A percentile compares a stretch with the other conserved stretches of the same genome.
phyloP scores from a whole-genome alignment of 2,329 filamentous ascomycete genomes.

The Botrytis hyacinthi region DNA sequence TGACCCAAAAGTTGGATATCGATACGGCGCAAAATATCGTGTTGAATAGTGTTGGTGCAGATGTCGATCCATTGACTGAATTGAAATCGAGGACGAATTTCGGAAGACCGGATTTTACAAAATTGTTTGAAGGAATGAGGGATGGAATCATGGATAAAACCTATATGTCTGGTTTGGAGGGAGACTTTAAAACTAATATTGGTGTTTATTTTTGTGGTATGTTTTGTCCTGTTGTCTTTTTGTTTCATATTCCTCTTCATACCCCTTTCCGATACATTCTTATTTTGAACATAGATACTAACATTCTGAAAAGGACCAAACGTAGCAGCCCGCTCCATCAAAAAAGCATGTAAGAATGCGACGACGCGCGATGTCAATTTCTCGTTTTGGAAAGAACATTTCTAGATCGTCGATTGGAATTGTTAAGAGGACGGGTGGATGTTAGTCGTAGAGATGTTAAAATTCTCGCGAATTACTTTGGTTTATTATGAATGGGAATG shows the following conservation, averaged over 20 bases:
- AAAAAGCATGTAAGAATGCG: constrained; percentile 71
- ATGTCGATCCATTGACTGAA: constrained; percentile 88
- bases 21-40: constrained; percentile 97
- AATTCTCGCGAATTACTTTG: not conserved
- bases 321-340: constrained; percentile 73
- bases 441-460: not conserved
- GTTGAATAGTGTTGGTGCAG: constrained; percentile 87
- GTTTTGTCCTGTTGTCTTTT: constrained; percentile 37
- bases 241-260: too few species aligned
- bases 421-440: not conserved
- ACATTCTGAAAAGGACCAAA: constrained; percentile 35
- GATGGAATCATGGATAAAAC: constrained; percentile 81
- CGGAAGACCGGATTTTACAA: constrained; percentile 83
- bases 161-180: constrained; percentile 80
- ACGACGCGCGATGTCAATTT: constrained; percentile 81
- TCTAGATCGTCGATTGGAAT: constrained; percentile 43
- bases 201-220: constrained; percentile 98
- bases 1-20: constrained; percentile 87
- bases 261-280: constrained; percentile 34
- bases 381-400: constrained; percentile 99
- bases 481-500: not conserved
- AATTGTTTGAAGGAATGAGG: constrained; percentile 79
- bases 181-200: constrained; percentile 74
- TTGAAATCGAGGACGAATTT: constrained; percentile 89
- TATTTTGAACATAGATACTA: constrained; percentile 17